Percentiles rank a stretch among this genome's conserved stretches.
phyloP scores from a whole-genome alignment of 371 early-diverging fungal genomes.

The Mucor lusitanicus region DNA sequence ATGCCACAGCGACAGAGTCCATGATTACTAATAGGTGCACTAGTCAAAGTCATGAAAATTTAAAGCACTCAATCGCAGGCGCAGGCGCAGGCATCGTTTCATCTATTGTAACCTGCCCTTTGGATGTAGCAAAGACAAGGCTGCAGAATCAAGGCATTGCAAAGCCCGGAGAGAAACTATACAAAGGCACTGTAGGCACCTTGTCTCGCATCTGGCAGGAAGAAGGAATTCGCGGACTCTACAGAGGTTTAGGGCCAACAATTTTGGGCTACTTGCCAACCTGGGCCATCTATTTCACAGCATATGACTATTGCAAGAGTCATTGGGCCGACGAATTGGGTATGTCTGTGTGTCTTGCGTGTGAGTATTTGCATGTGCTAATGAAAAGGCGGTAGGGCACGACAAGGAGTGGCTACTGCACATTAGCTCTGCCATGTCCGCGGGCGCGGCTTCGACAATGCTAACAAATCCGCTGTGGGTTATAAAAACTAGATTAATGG shows the following conservation, averaged over 20 bases:
- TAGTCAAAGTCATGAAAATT: slow-evolving; percentile 56
- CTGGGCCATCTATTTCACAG: slow-evolving; percentile 87
- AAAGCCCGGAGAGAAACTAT: slow-evolving; percentile 21
- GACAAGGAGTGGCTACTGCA: slow-evolving; percentile 69
- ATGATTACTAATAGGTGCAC: background rate
- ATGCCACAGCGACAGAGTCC: background rate
- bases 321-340: slow-evolving; percentile 27
- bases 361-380: background rate
- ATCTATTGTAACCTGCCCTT: slow-evolving; percentile 85
- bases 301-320: slow-evolving; percentile 74
- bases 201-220: slow-evolving; percentile 72
- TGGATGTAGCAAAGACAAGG: slow-evolving; percentile 95
- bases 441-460: slow-evolving; percentile 81
- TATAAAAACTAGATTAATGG: slow-evolving; percentile 90
- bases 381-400: slow-evolving; percentile 30
- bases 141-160: slow-evolving; percentile 88
- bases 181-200: slow-evolving; percentile 60
- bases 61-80: slow-evolving; percentile 82
- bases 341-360: background rate
- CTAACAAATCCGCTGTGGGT: slow-evolving; percentile 94
- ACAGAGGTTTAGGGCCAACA: slow-evolving; percentile 86
- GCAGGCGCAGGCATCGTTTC: slow-evolving; percentile 85
- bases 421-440: slow-evolving; percentile 83
- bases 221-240: slow-evolving; percentile 86
- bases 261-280: slow-evolving; percentile 85